phyloP scores from a whole-genome alignment of 108 stramenopile species.

The Pseudonitzschia multiseries region DNA sequence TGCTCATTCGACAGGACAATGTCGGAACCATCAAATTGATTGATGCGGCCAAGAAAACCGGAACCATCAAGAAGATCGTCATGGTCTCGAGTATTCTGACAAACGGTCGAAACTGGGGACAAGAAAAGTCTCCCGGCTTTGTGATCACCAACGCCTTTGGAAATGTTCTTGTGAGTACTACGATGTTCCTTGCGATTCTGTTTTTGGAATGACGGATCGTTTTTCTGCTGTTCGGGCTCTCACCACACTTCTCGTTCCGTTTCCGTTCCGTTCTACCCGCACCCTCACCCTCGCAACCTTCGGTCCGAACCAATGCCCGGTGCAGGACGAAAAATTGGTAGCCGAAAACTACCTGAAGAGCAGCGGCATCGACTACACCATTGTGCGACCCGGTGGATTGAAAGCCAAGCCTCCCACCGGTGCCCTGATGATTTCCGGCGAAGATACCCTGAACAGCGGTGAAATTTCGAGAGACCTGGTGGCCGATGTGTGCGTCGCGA shows the following conservation, averaged over 20 bases:
- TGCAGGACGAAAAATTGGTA: constrained; percentile 67
- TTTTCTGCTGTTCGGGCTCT: background rate
- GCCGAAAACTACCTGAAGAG: constrained; percentile 66
- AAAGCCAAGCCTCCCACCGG: constrained; percentile 58
- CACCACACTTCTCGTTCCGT: background rate
- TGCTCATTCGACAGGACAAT: constrained; percentile 42
- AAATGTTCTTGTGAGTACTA: constrained; percentile 48
- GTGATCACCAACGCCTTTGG: constrained; percentile 83
- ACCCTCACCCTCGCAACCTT: background rate
- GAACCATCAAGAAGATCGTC: constrained; percentile 72
- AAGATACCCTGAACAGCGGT: constrained; percentile 75
- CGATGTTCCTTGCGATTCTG: background rate
- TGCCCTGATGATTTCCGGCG: constrained; percentile 51
- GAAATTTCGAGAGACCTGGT: constrained; percentile 82
- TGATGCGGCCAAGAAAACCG: constrained; percentile 76
- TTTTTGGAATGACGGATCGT: background rate
- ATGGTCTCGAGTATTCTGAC: constrained; percentile 77
- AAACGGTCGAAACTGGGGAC: constrained; percentile 76
- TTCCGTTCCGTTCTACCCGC: background rate
- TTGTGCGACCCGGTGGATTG: constrained; percentile 81
- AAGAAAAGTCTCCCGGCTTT: constrained; percentile 83
- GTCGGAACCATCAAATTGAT: constrained; percentile 74
- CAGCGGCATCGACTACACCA: constrained; percentile 80
- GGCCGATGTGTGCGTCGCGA: constrained; percentile 82
- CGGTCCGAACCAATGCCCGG: background rate